Base-by-base conservation (phyloP, 176 grass and related monocot genomes). In the Musa schizocarpa region DNA sequence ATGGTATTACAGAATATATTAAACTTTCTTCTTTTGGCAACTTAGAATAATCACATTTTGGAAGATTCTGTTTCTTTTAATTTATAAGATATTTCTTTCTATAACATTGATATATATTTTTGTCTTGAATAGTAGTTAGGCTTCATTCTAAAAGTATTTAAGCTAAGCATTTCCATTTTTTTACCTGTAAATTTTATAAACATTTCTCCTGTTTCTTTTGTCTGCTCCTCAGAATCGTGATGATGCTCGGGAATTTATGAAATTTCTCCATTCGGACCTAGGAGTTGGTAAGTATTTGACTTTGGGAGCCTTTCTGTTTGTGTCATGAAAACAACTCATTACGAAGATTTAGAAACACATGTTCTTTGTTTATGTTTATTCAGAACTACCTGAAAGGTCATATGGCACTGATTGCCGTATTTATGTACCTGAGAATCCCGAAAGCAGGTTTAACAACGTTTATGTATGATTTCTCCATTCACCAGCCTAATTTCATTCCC, bases 391-490 rank as follows among this genome's bases (percentile, higher is more conserved):
- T 79, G 95, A 99, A 89, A 99, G 91, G 85, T 99, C 95, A 29
- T 99, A 99, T 51, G 95, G 95, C 63, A 76, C 86, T 55, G 95
- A 99, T 83, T 99, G 95, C 65, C 91, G 95, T 74, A 89, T 99
- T 76, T 99, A 99, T 91, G 88, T 94, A 69, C 95, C 95, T 70
- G 95, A 99, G 80, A 85, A 91, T 83, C 88, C 95, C 0, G 89
- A 94, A 88, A 86, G 84, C 86, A 99, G 89, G 83, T 99, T 99
- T 87, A 87, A 87, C 84, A 99, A 99, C 85, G 82, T 99, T 87
- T 89, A 99, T 91, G 95, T 99, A 99, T 91, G 94, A 86, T 81
- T 75, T 81, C 78, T 86, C 82, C 81, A 84, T 87, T 84, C 74
- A 80, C 87, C 48, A 74, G 81, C 54, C 66, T 87, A 77, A 71